Evolutionary conservation across 768 basidiomycete species (phyloP).

Genomic region (Tylopilus rubrobrunneus): DNA sequence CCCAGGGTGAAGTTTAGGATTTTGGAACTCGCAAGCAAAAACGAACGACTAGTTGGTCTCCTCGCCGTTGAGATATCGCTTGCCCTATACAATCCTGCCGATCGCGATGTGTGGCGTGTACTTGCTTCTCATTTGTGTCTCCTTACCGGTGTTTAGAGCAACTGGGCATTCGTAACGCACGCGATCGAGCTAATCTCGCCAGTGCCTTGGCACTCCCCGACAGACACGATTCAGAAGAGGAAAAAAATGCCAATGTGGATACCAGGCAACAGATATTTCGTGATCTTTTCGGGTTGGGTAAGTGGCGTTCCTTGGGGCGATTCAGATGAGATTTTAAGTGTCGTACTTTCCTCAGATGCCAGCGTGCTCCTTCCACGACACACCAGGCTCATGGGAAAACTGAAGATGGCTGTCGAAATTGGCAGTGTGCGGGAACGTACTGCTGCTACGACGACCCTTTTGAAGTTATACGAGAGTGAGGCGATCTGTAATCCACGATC

Average conservation of each 20-base stretch:
- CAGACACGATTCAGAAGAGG: not conserved
- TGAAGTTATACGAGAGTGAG: slow-evolving; percentile 22
- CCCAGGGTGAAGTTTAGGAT: slow-evolving; percentile 10
- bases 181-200: slow-evolving; percentile 18
- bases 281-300: slow-evolving; percentile 19
- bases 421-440: slow-evolving; percentile 15
- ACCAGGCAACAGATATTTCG: slow-evolving; percentile 3
- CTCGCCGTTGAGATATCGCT: slow-evolving; percentile 21
- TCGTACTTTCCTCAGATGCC: slow-evolving; percentile 2
- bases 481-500: not conserved
- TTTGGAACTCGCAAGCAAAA: slow-evolving; percentile 9
- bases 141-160: not conserved
- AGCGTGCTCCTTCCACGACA: not conserved
- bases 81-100: slow-evolving; percentile 4
- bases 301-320: not conserved
- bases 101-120: not conserved
- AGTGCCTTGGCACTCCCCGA: slow-evolving; percentile 6
- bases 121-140: not conserved
- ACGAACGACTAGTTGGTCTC: slow-evolving; percentile 10
- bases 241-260: not conserved
- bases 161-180: slow-evolving; percentile 4
- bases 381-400: slow-evolving; percentile 8
- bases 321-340: not conserved
- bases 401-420: slow-evolving; percentile 1
- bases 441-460: slow-evolving; percentile 19